Percentiles rank a stretch among this genome's conserved stretches.
phyloP scores from a whole-genome alignment of 345 rosid species.

The Rhizophora apiculata region DNA sequence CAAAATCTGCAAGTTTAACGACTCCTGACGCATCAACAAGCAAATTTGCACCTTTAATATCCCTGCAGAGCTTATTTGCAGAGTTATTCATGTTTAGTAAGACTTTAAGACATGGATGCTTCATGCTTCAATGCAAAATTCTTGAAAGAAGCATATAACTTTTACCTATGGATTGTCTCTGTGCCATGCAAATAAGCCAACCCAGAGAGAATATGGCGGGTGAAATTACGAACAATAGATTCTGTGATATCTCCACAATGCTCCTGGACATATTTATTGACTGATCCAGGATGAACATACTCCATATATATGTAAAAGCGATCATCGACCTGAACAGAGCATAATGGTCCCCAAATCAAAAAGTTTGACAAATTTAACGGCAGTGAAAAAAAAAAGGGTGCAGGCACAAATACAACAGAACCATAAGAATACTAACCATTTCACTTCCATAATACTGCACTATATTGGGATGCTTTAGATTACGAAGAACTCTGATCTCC shows the following conservation, averaged over 20 bases:
- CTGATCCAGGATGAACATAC: constrained; percentile 64
- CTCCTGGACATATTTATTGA: constrained; percentile 49
- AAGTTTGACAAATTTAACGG: constrained; percentile 5
- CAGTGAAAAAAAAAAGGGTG: not conserved
- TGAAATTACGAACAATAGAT: constrained; percentile 66
- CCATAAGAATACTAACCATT: constrained; percentile 35
- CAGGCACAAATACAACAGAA: not conserved
- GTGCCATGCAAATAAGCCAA: constrained; percentile 57
- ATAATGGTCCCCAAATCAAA: constrained; percentile 13
- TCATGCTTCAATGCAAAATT: not conserved
- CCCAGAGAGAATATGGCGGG: constrained; percentile 67
- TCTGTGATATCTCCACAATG: constrained; percentile 59
- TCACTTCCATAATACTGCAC: constrained; percentile 76
- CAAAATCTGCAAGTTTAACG: constrained; percentile 77
- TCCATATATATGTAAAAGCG: constrained; percentile 64
- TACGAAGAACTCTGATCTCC: constrained; percentile 57
- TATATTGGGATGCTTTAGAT: constrained; percentile 57
- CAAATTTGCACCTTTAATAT: constrained; percentile 76
- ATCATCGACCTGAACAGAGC: constrained; percentile 49
- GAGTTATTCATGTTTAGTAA: constrained; percentile 8
- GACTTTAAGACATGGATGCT: constrained; percentile 5
- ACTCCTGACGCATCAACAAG: constrained; percentile 58
- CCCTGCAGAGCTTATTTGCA: constrained; percentile 40
- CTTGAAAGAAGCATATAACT: not conserved
- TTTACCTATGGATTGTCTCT: constrained; percentile 65